A percentile compares a stretch with the other conserved stretches of the same genome.
Conservation (phyloP, 768 basidiomycete genomes). For the Lactarius sanguifluus region DNA sequence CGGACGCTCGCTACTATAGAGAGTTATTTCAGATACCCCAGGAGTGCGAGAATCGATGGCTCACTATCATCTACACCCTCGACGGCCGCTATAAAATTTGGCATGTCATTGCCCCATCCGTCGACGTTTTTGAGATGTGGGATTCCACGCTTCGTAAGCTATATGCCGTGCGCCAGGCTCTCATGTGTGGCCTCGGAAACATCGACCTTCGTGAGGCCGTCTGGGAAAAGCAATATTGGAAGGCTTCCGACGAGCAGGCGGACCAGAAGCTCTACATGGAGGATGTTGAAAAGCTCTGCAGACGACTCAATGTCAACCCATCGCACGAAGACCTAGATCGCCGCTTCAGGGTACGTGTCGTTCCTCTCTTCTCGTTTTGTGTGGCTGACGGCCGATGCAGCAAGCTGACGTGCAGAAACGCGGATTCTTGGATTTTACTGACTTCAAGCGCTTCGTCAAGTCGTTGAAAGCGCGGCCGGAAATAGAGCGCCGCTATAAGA, state of each 20-base stretch:
- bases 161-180: slow-evolving; percentile 61
- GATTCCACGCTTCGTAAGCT: slow-evolving; percentile 63
- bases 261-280: slow-evolving; percentile 67
- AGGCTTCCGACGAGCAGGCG: slow-evolving; percentile 58
- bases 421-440: slow-evolving; percentile 69
- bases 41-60: slow-evolving; percentile 70
- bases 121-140: slow-evolving; percentile 62
- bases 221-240: slow-evolving; percentile 86
- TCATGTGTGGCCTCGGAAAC: slow-evolving; percentile 67
- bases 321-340: slow-evolving; percentile 51
- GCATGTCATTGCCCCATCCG: slow-evolving; percentile 74
- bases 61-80: slow-evolving; percentile 81
- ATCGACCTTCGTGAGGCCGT: slow-evolving; percentile 61
- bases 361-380: neutral
- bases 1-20: slow-evolving; percentile 69
- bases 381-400: slow-evolving; percentile 39
- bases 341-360: slow-evolving; percentile 53
- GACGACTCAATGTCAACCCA: slow-evolving; percentile 64
- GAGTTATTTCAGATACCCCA: slow-evolving; percentile 63
- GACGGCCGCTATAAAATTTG: slow-evolving; percentile 81
- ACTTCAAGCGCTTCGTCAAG: slow-evolving; percentile 82
- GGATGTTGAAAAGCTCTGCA: slow-evolving; percentile 71
- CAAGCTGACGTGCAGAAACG: slow-evolving; percentile 57
- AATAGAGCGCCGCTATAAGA: slow-evolving; percentile 61
- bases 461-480: slow-evolving; percentile 84